Percentiles rank a stretch among this genome's conserved stretches.
Conservation (phyloP, 345 rosid genomes). For the Populus davidiana region DNA sequence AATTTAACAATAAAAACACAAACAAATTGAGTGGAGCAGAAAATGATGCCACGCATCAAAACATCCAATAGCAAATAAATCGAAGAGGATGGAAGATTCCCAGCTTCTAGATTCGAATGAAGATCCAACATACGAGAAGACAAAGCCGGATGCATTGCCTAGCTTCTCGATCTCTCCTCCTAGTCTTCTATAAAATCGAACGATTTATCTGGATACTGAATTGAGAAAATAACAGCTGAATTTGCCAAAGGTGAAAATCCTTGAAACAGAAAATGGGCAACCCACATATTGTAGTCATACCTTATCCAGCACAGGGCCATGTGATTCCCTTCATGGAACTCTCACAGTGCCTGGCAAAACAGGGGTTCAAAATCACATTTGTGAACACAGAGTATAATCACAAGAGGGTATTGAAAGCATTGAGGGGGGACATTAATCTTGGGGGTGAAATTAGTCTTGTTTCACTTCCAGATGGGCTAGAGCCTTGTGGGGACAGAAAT, state of each 20-base stretch:
- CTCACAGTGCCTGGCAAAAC: slow-evolving; percentile 1
- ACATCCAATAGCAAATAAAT: too few relatives aligned
- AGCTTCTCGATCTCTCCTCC: not conserved
- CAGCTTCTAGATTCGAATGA: not conserved
- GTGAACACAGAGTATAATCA: slow-evolving; percentile 6
- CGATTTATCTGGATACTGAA: not conserved
- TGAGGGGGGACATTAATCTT: not conserved
- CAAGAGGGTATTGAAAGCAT: slow-evolving; percentile 5
- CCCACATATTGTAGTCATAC: slow-evolving; percentile 15
- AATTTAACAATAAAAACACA: too few relatives aligned
- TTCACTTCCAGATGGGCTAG: slow-evolving; percentile 6
- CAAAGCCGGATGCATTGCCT: not conserved
- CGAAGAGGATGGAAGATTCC: not conserved
- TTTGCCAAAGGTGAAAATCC: too few relatives aligned
- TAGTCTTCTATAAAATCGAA: not conserved
- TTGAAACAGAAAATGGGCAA: not conserved
- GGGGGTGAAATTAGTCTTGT: not conserved
- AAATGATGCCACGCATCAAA: too few relatives aligned
- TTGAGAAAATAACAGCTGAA: not conserved
- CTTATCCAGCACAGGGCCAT: slow-evolving; percentile 25
- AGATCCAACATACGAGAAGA: not conserved
- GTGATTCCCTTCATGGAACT: slow-evolving; percentile 18
- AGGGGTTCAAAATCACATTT: slow-evolving; percentile 22
- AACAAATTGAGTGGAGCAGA: too few relatives aligned
- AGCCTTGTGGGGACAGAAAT: not conserved